A percentile compares a stretch with the other conserved stretches of the same genome.
These are phyloP conservation scores for Jamesozyma spencerorum DNA, from an alignment of 805 yeast species.

Conservation along the genomic window DNA sequence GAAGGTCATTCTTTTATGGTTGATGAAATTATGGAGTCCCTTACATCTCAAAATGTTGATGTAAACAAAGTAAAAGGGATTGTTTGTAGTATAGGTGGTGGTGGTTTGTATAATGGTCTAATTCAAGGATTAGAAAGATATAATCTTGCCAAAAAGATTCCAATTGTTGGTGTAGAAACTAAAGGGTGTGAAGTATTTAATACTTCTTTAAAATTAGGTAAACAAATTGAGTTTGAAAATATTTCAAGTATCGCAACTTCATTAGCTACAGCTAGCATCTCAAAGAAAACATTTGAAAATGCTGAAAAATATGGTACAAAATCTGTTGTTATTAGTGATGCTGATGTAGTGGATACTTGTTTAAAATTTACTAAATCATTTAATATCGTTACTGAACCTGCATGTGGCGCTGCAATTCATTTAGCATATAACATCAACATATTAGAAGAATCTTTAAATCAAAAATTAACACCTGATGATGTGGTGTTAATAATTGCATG, in stretches of 20 bases:
- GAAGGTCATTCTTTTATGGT: slow-evolving; percentile 44
- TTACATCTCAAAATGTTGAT: slow-evolving; percentile 16
- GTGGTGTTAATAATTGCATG: slow-evolving; percentile 49
- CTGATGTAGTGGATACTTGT: slow-evolving; percentile 47
- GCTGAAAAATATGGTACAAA: slow-evolving; percentile 32
- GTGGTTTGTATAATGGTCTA: slow-evolving; percentile 48
- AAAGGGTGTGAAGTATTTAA: slow-evolving; percentile 52
- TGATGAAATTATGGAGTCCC: slow-evolving; percentile 33
- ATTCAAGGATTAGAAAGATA: slow-evolving; percentile 36
- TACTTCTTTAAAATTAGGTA: slow-evolving; percentile 39
- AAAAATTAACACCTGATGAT: slow-evolving; percentile 29
- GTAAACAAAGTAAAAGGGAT: slow-evolving; percentile 33
- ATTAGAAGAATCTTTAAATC: slow-evolving; percentile 11
- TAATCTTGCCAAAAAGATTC: slow-evolving; percentile 29
- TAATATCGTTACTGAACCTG: slow-evolving; percentile 54
- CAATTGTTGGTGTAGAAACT: slow-evolving; percentile 49
- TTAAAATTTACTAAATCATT: slow-evolving; percentile 42
- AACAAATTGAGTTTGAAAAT: slow-evolving; percentile 37
- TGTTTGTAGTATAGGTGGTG: slow-evolving; percentile 51
- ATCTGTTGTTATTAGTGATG: slow-evolving; percentile 41
- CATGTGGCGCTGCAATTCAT: slow-evolving; percentile 62
- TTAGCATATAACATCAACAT: slow-evolving; percentile 34
- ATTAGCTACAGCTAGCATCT: slow-evolving; percentile 52
- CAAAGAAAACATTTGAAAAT: slow-evolving; percentile 41
- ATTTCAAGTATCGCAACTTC: slow-evolving; percentile 53